These are phyloP conservation scores for Nakazawaea holstii DNA, from an alignment of 805 yeast genomes.

Conservation along the genomic window DNA sequence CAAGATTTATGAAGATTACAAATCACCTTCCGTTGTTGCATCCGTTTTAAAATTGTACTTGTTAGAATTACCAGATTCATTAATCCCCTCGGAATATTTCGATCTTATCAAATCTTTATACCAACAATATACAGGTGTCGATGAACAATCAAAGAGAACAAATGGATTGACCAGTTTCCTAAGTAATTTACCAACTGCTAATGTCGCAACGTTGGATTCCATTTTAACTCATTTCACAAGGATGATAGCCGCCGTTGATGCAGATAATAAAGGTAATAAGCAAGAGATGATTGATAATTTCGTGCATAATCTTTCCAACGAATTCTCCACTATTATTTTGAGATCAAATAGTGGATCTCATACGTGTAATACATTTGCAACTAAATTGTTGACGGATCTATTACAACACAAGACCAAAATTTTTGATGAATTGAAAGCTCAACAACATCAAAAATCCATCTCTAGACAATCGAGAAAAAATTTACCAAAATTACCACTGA, in stretches of 20 bases:
- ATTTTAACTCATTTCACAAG: slow-evolving; percentile 71
- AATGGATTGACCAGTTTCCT: slow-evolving; percentile 63
- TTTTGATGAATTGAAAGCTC: slow-evolving; percentile 53
- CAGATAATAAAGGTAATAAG: slow-evolving; percentile 26
- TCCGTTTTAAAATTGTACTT: slow-evolving; percentile 67
- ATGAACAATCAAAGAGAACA: slow-evolving; percentile 33
- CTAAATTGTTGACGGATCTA: slow-evolving; percentile 55
- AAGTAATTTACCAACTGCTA: slow-evolving; percentile 61
- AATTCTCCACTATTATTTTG: slow-evolving; percentile 57
- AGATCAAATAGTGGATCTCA: slow-evolving; percentile 44
- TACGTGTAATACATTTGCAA: slow-evolving; percentile 52
- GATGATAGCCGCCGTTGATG: slow-evolving; percentile 45
- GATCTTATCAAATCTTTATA: slow-evolving; percentile 69
- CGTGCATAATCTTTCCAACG: slow-evolving; percentile 49
- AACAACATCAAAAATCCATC: background rate
- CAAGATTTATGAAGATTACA: slow-evolving; percentile 27
- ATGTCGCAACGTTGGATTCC: slow-evolving; percentile 76
- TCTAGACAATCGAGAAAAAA: background rate
- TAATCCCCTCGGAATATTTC: slow-evolving; percentile 58
- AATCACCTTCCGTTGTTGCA: slow-evolving; percentile 52
- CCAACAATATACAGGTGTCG: slow-evolving; percentile 35
- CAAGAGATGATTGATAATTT: slow-evolving; percentile 30
- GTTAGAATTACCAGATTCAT: slow-evolving; percentile 74
- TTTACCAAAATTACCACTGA: slow-evolving; percentile 7
- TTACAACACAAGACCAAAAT: slow-evolving; percentile 53